phyloP scores from a whole-genome alignment of 106 monocot species.

The Xerophyta viscosa region DNA sequence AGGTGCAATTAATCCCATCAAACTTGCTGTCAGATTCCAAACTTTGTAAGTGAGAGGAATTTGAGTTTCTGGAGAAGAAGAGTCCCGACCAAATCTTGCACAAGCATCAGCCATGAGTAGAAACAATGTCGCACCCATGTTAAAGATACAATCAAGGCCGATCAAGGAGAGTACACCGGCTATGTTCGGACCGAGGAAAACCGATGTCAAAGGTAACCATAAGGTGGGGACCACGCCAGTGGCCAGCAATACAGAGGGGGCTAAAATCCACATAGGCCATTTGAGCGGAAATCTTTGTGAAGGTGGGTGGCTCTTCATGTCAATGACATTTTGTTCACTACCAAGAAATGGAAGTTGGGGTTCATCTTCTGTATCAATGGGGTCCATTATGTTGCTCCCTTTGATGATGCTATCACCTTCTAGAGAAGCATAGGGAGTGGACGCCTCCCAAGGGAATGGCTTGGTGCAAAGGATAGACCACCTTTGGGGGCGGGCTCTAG shows the following conservation, averaged over 20 bases:
- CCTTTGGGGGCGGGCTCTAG: slow-evolving; percentile 6
- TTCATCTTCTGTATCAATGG: slow-evolving; percentile 36
- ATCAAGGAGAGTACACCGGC: slow-evolving; percentile 80
- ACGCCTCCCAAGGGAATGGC: slow-evolving; percentile 49
- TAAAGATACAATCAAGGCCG: slow-evolving; percentile 88
- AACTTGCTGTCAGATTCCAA: slow-evolving; percentile 69
- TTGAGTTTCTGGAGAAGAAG: slow-evolving; percentile 6
- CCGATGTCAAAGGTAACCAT: slow-evolving; percentile 74
- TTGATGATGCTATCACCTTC: slow-evolving; percentile 37
- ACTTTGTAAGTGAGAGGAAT: slow-evolving; percentile 49
- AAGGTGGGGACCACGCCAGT: slow-evolving; percentile 85
- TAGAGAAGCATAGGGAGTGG: slow-evolving; percentile 21
- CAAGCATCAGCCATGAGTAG: slow-evolving; percentile 92
- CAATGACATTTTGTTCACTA: slow-evolving; percentile 23
- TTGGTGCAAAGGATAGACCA: slow-evolving; percentile 30
- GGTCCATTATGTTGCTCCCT: slow-evolving; percentile 33
- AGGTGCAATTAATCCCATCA: slow-evolving; percentile 61
- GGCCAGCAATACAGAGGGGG: slow-evolving; percentile 61
- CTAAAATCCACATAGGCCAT: slow-evolving; percentile 84
- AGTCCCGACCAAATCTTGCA: slow-evolving; percentile 28
- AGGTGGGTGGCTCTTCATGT: slow-evolving; percentile 23
- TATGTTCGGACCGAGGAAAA: slow-evolving; percentile 66
- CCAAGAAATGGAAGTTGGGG: slow-evolving; percentile 36
- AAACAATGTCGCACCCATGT: slow-evolving; percentile 87
- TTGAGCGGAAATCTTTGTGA: slow-evolving; percentile 32